These are phyloP conservation scores for Silene vulgaris DNA, from an alignment of 179 eudicot species.

Conservation along the genomic window DNA sequence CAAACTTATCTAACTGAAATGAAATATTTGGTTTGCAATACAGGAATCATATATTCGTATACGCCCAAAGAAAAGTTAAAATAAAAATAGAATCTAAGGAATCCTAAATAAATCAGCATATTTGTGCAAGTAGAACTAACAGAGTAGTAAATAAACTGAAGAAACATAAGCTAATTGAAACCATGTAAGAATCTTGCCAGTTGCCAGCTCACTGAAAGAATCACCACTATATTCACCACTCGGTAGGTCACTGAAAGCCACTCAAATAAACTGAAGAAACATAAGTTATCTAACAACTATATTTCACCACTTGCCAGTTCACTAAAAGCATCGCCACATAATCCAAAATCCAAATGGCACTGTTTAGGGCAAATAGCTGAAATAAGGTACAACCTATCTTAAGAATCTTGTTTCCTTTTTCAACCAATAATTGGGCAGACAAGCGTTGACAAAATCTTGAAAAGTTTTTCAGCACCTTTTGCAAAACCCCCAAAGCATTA, in stretches of 20 bases:
- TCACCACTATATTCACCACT: not conserved
- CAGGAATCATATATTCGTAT: not conserved
- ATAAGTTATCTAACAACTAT: no score
- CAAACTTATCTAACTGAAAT: not conserved
- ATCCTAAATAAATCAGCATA: not conserved
- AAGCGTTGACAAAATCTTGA: not conserved
- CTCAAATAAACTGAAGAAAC: no score
- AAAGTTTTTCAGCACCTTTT: not conserved
- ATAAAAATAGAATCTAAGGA: not conserved
- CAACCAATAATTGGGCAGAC: not conserved
- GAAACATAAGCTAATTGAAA: not conserved
- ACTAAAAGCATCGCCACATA: constrained; percentile 3
- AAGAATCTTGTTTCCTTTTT: constrained; percentile 3
- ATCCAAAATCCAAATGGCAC: not conserved
- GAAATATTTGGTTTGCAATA: not conserved
- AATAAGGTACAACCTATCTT: not conserved
- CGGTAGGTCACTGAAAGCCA: no score
- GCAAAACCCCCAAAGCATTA: not conserved
- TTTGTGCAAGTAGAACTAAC: not conserved
- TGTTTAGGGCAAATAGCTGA: not conserved
- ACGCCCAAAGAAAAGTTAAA: not conserved
- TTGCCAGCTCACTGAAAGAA: not conserved
- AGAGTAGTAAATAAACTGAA: not conserved
- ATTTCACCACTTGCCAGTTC: not conserved
- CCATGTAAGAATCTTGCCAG: not conserved